Base-by-base conservation (phyloP, 2,329 filamentous ascomycete genomes). In the Venturia pyrina region DNA sequence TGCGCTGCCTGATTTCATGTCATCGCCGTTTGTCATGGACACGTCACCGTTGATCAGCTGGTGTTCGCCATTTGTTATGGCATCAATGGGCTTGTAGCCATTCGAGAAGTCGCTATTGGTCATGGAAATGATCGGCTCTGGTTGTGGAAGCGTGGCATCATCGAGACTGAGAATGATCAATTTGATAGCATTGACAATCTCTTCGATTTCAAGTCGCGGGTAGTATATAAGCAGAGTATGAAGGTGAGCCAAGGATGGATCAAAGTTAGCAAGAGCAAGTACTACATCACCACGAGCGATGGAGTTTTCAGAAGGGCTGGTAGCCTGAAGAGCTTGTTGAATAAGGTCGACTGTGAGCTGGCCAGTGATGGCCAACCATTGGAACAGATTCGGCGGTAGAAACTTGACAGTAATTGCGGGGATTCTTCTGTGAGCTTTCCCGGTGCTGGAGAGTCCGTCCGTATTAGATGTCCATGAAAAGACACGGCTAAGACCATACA, bases 101-200 rank as follows among this genome's bases (percentile, higher is more conserved):
- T 46, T 63, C 11, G 53, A 41, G 1, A 62, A 19, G 34, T 62
- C 56, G 44, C 60, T 32, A n/a, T 32, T 21, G 21, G 64, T 50
- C 1, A 40, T 62, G 8, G 34, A 62, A 8, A 62, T 68, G 79
- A 66, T 68, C 53, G 69, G 66, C 1, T 71, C 66, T 8, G 72
- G 64, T 44, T 69, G 43, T 24, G 65, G 61, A 41, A 68, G 59
- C 40, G 53, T 69, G 63, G 65, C 32, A 56, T 75, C 75, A 57
- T 88, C 87, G 50, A 93, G 81, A 70, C 87, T 91, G 60, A 85
- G 81, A 79, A 92, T 88, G 19, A 92, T 78, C 1, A 84, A 77
- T 64, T 85, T 83, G 64, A 92, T 83, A 4, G 86, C 84, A 66
- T 87, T 78, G 1, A 91, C 81, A 6, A 92, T 79, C 72, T 92